A percentile compares a stretch with the other conserved stretches of the same genome.
phyloP scores from a whole-genome alignment of 1,139 yeast genomes.

The Spencermartinsiella ligniputridi region DNA sequence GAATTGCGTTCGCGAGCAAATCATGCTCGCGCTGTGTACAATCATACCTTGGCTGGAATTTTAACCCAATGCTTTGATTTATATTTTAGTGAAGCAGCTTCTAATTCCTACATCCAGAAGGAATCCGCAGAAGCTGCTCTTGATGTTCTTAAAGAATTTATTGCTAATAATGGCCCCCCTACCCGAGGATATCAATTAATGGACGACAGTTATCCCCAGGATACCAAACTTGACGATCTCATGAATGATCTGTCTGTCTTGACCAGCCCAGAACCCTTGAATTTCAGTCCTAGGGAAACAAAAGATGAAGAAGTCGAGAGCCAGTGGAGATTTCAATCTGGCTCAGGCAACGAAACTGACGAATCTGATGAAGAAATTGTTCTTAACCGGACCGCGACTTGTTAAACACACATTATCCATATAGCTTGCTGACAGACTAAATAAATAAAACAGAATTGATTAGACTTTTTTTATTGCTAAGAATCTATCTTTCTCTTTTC shows the following conservation, averaged over 20 bases:
- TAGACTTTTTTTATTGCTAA: no score
- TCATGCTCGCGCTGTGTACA: conserved; percentile 8
- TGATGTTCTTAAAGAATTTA: conserved; percentile 12
- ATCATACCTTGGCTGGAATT: conserved; percentile 1
- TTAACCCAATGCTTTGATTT: conserved; percentile 18
- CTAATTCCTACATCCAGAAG: conserved; percentile 11
- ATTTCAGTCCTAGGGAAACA: neutral
- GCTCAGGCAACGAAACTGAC: neutral
- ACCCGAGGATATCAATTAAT: neutral
- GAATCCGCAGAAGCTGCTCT: conserved; percentile 13
- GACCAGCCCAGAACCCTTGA: neutral
- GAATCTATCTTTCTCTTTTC: no score
- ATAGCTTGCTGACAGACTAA: no score
- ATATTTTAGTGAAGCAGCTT: conserved; percentile 14
- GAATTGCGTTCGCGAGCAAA: conserved; percentile 7
- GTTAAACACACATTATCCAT: no score
- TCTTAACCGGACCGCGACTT: no score
- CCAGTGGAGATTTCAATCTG: neutral
- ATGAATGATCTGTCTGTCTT: neutral
- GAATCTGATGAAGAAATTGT: no score
- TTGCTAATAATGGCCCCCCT: conserved; percentile 3
- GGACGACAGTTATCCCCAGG: conserved; percentile 2
- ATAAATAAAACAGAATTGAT: no score
- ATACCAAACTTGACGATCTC: neutral
- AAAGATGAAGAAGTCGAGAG: neutral